These are phyloP conservation scores for Histomonas meleagridis DNA, from an alignment of 208 protist species.

Conservation along the genomic window DNA sequence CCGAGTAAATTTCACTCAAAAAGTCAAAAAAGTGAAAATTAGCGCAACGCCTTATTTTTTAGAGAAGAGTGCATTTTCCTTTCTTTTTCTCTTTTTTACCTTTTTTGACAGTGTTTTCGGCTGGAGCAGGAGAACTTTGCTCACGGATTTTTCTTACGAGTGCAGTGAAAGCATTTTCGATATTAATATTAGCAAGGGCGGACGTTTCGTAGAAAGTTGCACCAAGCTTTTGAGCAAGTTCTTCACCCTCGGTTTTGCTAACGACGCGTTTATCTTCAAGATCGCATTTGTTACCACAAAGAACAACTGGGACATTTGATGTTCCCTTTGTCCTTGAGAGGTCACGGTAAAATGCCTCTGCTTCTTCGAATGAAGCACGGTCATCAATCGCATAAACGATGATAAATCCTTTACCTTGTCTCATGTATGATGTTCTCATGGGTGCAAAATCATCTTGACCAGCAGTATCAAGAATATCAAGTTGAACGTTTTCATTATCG, in stretches of 20 bases:
- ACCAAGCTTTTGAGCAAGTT: constrained; percentile 50
- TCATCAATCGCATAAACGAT: constrained; percentile 44
- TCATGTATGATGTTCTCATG: constrained; percentile 44
- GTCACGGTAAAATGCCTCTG: constrained; percentile 40
- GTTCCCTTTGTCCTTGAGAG: constrained; percentile 45
- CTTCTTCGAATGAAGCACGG: constrained; percentile 45
- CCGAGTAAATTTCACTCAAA: no score
- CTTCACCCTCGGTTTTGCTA: constrained; percentile 51
- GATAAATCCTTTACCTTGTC: constrained; percentile 47
- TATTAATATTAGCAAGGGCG: constrained; percentile 57
- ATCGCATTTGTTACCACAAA: constrained; percentile 60
- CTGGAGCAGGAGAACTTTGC: not conserved
- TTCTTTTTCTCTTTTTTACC: no score
- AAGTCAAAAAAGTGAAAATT: no score
- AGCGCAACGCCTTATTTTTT: no score
- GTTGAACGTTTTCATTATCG: constrained; percentile 47
- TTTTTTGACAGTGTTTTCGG: no score
- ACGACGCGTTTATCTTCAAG: constrained; percentile 53
- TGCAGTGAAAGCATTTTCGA: constrained; percentile 57
- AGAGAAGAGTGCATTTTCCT: no score
- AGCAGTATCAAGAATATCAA: constrained; percentile 51
- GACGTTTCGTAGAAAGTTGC: constrained; percentile 54
- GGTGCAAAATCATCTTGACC: constrained; percentile 49
- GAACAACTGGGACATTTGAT: constrained; percentile 37
- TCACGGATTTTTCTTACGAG: constrained; percentile 54